Evolutionary conservation across 202 grass and related monocot species (phyloP), one percentile per base, ranked within the genome.

Genomic region (Digitaria exilis): DNA sequence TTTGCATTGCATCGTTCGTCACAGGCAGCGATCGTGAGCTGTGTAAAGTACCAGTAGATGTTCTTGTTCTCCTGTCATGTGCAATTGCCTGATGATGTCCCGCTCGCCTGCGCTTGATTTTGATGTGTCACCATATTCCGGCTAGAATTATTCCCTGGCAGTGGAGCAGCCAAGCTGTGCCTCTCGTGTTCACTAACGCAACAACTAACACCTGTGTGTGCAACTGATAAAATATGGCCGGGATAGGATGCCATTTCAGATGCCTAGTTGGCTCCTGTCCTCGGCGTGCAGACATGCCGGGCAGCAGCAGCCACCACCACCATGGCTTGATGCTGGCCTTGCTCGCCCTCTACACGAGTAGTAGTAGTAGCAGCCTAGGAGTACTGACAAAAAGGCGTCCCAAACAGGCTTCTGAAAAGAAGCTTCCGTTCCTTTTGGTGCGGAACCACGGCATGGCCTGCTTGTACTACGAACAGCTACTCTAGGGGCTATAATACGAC

Each of bases 41-140:
- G 78, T 29, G 49, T 4, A 15, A 29, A 68, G 34, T 43, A 70
- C 80, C 21, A 7, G 69, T 46, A 56, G 37, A 26, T 49, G 5
- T 30, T 55, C 29, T 30, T 46, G 62, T 68, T 21, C 55, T 39
- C 21, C 16, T 21, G 70, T 75, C 81, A 25, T 44, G 76, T 69
- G 87, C 61, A 14, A 31, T 32, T 68, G 64, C 30, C 16, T 62
- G 68, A 44, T 39, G 37, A 39, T 39, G 37, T 37, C 35, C 32
- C 32, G 18, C 51, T 32, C 60, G 63, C 29, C 15, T 61, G 67
- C 43, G 28, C 45, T 71, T 71, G 64, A 89, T 81, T 85, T 77
- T 45, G 87, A 85, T 72, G 72, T 65, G 77, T 32, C 78, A 82
- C 87, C 82, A 75, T 64, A 66, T 64, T 71, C 58, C 61, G 32